Base-by-base conservation (phyloP, 2,329 filamentous ascomycete genomes). In the Metarhizium guizhouense region DNA sequence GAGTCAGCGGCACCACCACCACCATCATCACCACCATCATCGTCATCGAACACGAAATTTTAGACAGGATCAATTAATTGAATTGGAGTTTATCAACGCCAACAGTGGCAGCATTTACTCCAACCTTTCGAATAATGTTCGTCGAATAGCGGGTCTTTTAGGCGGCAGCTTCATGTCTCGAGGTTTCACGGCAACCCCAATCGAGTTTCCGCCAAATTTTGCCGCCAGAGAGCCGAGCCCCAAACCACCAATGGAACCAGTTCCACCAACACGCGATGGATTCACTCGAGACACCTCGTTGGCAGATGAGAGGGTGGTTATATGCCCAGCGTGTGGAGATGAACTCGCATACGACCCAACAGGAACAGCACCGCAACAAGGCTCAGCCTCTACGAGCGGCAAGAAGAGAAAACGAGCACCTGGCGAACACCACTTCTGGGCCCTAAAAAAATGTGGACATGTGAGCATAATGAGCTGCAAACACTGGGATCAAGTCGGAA, bases 401-500 rank as follows among this genome's bases (percentile, higher is more conserved):
- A 71, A 64, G 59, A 78, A 73, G 43, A 72, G 73, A 51, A 84
- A 79, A 63, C 62, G 68, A 38, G 74, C 77, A 20, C 71, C 75
- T 6, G 79, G 77, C 25, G 91, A 95, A 70, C 85, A 89, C 66
- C 88, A 96, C 64, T 93, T 97, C 59, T 97, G 92, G 91, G 87
- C 94, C 1, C 79, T 94, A 40, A 96, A 92, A 71, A 80, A 80
- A 53, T 99, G 94, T 68, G 94, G 94, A 60, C 94, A 99, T 74
- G 94, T 97, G 80, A 66, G 78, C 69, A 18, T 6, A 18, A 32
- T 43, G 6, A 47, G 34, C 29, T 10, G 7, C 4, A 48, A 32
- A 13, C 18, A 14, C 45, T 7, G 16, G 2, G 25, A 14, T 48
- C 11, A 48, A 6, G 25, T 6, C 45, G 11, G 14, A 48, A 25